A percentile compares a stretch with the other conserved stretches of the same genome.
Conservation (phyloP, 2,329 filamentous ascomycete species). For the Colletotrichum sp. region DNA sequence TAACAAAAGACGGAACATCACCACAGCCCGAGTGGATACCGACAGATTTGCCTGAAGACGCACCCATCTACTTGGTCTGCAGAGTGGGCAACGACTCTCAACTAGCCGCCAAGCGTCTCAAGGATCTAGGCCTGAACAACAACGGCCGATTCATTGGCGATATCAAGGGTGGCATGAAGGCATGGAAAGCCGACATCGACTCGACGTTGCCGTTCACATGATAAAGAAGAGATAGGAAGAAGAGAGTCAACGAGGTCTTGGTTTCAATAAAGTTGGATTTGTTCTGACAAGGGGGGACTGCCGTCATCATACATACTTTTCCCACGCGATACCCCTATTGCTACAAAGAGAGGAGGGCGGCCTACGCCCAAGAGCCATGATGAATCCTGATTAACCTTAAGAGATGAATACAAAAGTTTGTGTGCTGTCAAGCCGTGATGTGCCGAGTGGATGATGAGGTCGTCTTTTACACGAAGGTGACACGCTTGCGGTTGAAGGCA, state of each 20-base stretch:
- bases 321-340: constrained; percentile 3
- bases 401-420: constrained; percentile 4
- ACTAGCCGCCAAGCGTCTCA: constrained; percentile 68
- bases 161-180: constrained; percentile 72
- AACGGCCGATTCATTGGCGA: constrained; percentile 69
- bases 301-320: constrained; percentile 27
- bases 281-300: constrained; percentile 30
- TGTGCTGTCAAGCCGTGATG: not conserved
- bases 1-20: constrained; percentile 16
- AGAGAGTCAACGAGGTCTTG: not conserved
- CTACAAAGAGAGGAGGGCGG: constrained; percentile 11
- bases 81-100: constrained; percentile 82
- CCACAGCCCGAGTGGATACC: constrained; percentile 43
- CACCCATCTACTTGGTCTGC: constrained; percentile 74
- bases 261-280: not conserved
- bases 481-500: constrained; percentile 92
- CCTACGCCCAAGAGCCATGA: constrained; percentile 13
- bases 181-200: constrained; percentile 76
- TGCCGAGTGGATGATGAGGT: not conserved
- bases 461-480: constrained; percentile 60
- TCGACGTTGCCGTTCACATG: constrained; percentile 57
- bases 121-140: constrained; percentile 61
- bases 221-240: not conserved
- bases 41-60: constrained; percentile 38
- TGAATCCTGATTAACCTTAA: not conserved